Percentiles rank a stretch among this genome's conserved stretches.
phyloP scores from a whole-genome alignment of 352 stramenopile species.

The Globisporangium polare region DNA sequence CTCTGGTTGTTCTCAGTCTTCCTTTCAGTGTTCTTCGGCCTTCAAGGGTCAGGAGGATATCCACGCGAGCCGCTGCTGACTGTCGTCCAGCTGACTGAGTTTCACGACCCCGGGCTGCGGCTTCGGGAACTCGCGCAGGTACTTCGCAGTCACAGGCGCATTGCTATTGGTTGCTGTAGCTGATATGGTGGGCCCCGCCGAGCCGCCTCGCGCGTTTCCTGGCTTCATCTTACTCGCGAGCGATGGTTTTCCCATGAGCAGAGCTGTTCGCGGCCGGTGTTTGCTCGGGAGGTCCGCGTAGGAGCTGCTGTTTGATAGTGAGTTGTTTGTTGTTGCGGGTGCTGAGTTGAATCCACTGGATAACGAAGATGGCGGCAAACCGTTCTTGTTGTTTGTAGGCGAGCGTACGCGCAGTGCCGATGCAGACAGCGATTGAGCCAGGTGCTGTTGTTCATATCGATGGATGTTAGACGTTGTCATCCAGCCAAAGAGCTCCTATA shows the following conservation, averaged over 20 bases:
- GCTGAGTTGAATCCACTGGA: not conserved
- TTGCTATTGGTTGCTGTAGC: not conserved
- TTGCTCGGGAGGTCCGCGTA: not conserved
- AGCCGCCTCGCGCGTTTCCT: not conserved
- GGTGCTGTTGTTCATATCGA: slow-evolving; percentile 23
- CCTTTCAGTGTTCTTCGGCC: not conserved
- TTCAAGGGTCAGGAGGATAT: slow-evolving; percentile 10
- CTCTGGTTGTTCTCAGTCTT: not conserved
- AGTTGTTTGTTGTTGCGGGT: not conserved
- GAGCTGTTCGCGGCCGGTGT: slow-evolving; percentile 8
- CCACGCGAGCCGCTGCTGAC: slow-evolving; percentile 52
- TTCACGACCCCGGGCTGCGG: slow-evolving; percentile 45
- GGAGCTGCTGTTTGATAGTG: not conserved
- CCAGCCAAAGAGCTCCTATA: not conserved
- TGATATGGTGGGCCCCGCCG: not conserved
- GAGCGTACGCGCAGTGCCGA: slow-evolving; percentile 38
- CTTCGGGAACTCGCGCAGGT: slow-evolving; percentile 61
- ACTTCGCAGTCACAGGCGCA: slow-evolving; percentile 21
- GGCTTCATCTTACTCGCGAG: not conserved
- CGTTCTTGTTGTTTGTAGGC: slow-evolving; percentile 10
- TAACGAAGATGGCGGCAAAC: no score
- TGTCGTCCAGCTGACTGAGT: slow-evolving; percentile 20
- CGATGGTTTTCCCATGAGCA: not conserved
- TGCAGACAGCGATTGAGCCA: slow-evolving; percentile 31
- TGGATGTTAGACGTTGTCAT: not conserved